phyloP scores from a whole-genome alignment of 129 eudicot species.

The Saposhnikovia divaricata region DNA sequence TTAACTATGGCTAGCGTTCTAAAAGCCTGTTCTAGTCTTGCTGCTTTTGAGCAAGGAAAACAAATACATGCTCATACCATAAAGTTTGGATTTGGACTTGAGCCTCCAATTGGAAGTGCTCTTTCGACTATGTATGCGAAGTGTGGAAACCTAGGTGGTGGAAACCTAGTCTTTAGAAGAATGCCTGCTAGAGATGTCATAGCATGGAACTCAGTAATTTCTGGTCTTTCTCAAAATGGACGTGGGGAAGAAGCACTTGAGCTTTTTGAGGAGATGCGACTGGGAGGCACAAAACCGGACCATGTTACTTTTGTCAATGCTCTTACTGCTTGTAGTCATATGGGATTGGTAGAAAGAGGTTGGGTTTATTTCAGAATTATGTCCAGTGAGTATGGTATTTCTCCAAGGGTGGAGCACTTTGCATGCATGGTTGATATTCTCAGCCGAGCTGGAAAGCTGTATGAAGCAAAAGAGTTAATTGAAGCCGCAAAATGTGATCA shows the following conservation, averaged over 20 bases:
- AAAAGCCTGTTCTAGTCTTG: slow-evolving; percentile 86
- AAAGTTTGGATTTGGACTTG: slow-evolving; percentile 70
- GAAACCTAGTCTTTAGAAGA: slow-evolving; percentile 42
- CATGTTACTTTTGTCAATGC: slow-evolving; percentile 66
- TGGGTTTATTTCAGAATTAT: slow-evolving; percentile 49
- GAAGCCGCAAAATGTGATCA: slow-evolving; percentile 58
- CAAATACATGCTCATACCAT: slow-evolving; percentile 74
- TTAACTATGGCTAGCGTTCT: slow-evolving; percentile 70
- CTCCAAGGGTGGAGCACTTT: slow-evolving; percentile 68
- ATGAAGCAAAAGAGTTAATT: slow-evolving; percentile 68
- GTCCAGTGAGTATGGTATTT: slow-evolving; percentile 39
- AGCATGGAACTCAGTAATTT: slow-evolving; percentile 82
- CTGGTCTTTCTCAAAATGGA: slow-evolving; percentile 85
- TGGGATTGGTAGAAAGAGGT: slow-evolving; percentile 69
- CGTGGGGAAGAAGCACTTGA: slow-evolving; percentile 58
- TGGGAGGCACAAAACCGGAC: slow-evolving; percentile 62
- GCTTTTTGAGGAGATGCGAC: slow-evolving; percentile 63
- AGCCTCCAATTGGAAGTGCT: slow-evolving; percentile 76
- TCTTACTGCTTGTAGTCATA: slow-evolving; percentile 85
- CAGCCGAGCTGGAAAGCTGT: slow-evolving; percentile 78
- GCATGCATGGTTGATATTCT: slow-evolving; percentile 91
- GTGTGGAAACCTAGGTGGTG: slow-evolving; percentile 66
- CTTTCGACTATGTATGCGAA: slow-evolving; percentile 82
- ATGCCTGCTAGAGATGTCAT: slow-evolving; percentile 52
- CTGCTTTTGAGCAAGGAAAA: slow-evolving; percentile 84